Base-by-base conservation (phyloP, 192 early-diverging fungal species). In the Coemansia asiatica region DNA sequence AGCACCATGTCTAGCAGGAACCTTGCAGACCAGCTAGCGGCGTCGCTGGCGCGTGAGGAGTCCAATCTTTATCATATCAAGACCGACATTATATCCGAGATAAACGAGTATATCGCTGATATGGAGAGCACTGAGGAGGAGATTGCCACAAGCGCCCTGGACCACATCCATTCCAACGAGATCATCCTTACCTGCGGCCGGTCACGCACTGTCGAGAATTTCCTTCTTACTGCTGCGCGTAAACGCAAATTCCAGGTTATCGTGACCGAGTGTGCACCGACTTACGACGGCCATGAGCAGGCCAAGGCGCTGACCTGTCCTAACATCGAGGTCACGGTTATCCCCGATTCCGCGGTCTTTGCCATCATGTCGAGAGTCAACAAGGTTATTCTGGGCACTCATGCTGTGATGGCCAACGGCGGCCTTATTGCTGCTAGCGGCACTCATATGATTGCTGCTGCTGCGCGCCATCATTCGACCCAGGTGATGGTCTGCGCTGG, bases 311-410 rank as follows among this genome's bases (percentile, higher is more conserved):
- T 98, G 44, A 82, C 89, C 6, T 69, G 79, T 23, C 83, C 88
- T 7, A 91, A 92, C 3, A 97, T 98, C 69, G 93, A 95, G 49
- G 94, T 93, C 1, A 94, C 92, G 0, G 87, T 97, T 9, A 92
- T 98, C 26, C 83, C 91, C 0, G 96, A 98, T 69, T 89, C 94
- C 18, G 94, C 96, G 0, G 88, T 95, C 19, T 96, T 95, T 88
- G 95, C 94, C 10, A 90, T 97, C 56, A 98, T 98, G 96, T 90
- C 95, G 36, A 87, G 96, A 51, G 95, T 97, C 22, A 96, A 96
- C 86, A 98, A 97, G 77, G 95, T 98, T 27, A 90, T 98, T 63
- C 74, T 96, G 29, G 94, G 94, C 26, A 90, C 93, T 1, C 92
- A 94, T 61, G 93, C 93, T 16, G 93, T 98, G 25, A 87, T 94